Evolutionary conservation across 257 asterid genomes (phyloP).

Genomic region (Sherardia arvensis): DNA sequence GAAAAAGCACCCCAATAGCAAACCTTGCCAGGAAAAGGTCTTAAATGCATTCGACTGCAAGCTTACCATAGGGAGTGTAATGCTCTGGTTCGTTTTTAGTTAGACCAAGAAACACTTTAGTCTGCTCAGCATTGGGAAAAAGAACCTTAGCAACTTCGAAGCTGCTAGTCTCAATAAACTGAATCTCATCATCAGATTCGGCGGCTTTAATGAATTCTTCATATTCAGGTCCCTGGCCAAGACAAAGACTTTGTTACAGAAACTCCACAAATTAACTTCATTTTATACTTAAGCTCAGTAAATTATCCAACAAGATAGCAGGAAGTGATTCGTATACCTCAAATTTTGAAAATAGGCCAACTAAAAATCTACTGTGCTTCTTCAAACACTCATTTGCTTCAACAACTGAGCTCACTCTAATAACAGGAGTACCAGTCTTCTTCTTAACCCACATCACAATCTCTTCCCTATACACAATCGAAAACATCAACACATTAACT

Average conservation of each 20-base stretch:
- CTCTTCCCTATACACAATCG: conserved; percentile 54
- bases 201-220: conserved; percentile 76
- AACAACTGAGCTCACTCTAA: conserved; percentile 39
- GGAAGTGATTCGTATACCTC: conserved; percentile 41
- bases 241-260: neutral
- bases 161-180: conserved; percentile 73
- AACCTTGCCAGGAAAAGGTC: neutral
- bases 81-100: conserved; percentile 82
- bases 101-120: conserved; percentile 57
- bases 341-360: conserved; percentile 62
- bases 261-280: neutral
- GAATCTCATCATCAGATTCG: conserved; percentile 60
- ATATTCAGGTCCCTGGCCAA: conserved; percentile 64
- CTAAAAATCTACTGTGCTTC: conserved; percentile 57
- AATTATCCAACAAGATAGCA: neutral
- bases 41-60: conserved; percentile 6
- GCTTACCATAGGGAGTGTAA: conserved; percentile 61
- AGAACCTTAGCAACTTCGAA: conserved; percentile 49
- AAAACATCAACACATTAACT: neutral
- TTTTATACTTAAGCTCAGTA: neutral
- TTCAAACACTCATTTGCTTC: conserved; percentile 65
- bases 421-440: conserved; percentile 77
- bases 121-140: conserved; percentile 35
- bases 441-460: conserved; percentile 84
- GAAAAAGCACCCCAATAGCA: neutral